Evolutionary conservation across 768 basidiomycete genomes (phyloP), one percentile per base, ranked within the genome.

Genomic region (Suillus luteus): DNA sequence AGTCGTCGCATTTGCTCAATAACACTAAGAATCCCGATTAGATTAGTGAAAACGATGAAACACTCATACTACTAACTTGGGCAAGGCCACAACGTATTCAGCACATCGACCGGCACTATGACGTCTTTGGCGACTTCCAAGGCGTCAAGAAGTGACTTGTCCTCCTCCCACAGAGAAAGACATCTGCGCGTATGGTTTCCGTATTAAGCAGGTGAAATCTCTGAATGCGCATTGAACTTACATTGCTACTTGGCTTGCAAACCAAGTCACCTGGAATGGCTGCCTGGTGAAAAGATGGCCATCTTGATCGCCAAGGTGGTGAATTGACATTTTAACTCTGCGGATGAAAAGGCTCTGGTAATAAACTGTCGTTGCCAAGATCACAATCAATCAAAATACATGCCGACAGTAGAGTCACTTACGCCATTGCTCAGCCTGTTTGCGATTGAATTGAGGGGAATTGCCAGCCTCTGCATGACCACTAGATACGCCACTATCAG

Each of bases 381-480:
- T 40, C 35, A 27, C 55, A 38, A 48, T 63, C 57, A 31, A 41
- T 58, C n/a, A 17, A 11, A 11, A 11, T 14, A 52, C 43, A 55
- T 54, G 12, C 46, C 12, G 35, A 24, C 44, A 38, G 43, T 24
- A 48, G 27, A 17, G 43, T 17, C 8, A 86, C 90, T 73, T 75
- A 93, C 91, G 79, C 91, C 91, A 93, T 69, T 92, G 89, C 67
- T 89, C 86, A 0, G 88, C 86, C 64, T 91, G 88, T 68, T 85
- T 85, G 7, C 86, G 85, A 64, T 85, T 90, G 78, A 90, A 88
- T 40, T 85, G 79, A 27, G 85, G 86, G 27, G 79, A 72, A 48
- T 74, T 71, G 33, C 79, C 79, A 52, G 73, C 77, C 57, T 82
- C 81, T 49, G 83, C 83, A 67, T 86, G 85, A 66, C 89, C 71